Percentiles rank a stretch among this genome's conserved stretches.
Evolutionary conservation across 2,329 filamentous ascomycete species (phyloP).

Genomic region (Fusarium sororula): DNA sequence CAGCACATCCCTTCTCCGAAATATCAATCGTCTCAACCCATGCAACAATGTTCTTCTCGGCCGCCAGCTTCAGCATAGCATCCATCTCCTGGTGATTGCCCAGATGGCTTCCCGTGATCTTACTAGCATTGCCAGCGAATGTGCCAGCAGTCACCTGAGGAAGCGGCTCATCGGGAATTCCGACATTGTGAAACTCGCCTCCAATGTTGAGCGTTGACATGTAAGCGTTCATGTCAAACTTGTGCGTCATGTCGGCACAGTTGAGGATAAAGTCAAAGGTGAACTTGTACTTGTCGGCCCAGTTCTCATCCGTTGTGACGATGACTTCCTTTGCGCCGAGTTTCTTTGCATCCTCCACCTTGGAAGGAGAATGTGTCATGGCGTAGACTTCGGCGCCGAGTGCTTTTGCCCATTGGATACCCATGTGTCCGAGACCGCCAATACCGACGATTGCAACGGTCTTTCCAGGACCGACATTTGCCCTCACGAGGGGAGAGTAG

Average conservation of each 20-base stretch:
- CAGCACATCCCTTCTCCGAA: constrained; percentile 72
- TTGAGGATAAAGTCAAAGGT: constrained; percentile 63
- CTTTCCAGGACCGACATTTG: constrained; percentile 75
- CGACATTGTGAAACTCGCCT: constrained; percentile 66
- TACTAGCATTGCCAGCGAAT: constrained; percentile 61
- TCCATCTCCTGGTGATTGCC: constrained; percentile 69
- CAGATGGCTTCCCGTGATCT: constrained; percentile 65
- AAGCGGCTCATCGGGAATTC: constrained; percentile 62
- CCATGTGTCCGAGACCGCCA: constrained; percentile 79
- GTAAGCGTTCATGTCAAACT: constrained; percentile 64
- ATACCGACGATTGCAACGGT: constrained; percentile 74
- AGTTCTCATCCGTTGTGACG: constrained; percentile 59
- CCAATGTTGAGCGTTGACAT: constrained; percentile 61
- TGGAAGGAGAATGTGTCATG: constrained; percentile 67
- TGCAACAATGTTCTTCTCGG: constrained; percentile 62
- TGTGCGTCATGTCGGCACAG: constrained; percentile 59
- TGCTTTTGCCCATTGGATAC: constrained; percentile 74
- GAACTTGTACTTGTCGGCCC: constrained; percentile 64
- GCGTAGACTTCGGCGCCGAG: constrained; percentile 73
- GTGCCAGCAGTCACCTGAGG: constrained; percentile 52
- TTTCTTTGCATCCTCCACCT: constrained; percentile 67
- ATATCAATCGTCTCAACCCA: constrained; percentile 72
- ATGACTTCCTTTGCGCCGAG: constrained; percentile 69
- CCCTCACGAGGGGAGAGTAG: constrained; percentile 73
- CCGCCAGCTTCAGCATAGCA: constrained; percentile 65